Evolutionary conservation across 2,329 filamentous ascomycete genomes (phyloP).

Genomic region (Pseudopithomyces maydicus): DNA sequence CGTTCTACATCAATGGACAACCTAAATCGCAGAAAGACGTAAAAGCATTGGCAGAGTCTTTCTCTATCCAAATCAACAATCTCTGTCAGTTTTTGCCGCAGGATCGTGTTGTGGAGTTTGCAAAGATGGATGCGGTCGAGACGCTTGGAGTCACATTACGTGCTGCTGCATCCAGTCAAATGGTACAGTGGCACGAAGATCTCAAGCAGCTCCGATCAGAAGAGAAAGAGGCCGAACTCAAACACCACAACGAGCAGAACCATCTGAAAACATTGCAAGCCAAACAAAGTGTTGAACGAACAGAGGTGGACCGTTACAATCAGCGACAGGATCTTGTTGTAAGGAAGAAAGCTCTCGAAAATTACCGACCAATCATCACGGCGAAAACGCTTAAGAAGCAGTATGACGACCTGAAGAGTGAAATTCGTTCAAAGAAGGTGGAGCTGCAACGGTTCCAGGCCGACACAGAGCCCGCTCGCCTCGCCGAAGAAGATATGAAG

Average conservation of each 20-base stretch:
- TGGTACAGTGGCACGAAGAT: slow-evolving; percentile 76
- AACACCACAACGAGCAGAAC: slow-evolving; percentile 65
- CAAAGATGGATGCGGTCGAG: slow-evolving; percentile 78
- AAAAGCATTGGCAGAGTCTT: slow-evolving; percentile 67
- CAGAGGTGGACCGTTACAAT: slow-evolving; percentile 80
- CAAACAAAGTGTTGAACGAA: slow-evolving; percentile 75
- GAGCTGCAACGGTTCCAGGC: slow-evolving; percentile 66
- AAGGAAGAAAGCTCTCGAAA: slow-evolving; percentile 68
- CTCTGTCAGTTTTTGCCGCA: slow-evolving; percentile 96
- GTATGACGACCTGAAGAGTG: slow-evolving; percentile 59
- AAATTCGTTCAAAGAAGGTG: slow-evolving; percentile 58
- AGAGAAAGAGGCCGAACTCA: slow-evolving; percentile 67
- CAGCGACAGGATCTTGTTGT: slow-evolving; percentile 73
- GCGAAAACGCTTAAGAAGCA: slow-evolving; percentile 63
- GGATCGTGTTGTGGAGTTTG: slow-evolving; percentile 94
- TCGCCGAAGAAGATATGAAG: slow-evolving; percentile 72
- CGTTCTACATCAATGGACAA: slow-evolving; percentile 77
- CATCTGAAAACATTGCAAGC: slow-evolving; percentile 69
- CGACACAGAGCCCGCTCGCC: slow-evolving; percentile 69
- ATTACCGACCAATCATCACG: slow-evolving; percentile 67
- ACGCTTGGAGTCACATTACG: slow-evolving; percentile 84
- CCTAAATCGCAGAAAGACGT: slow-evolving; percentile 66
- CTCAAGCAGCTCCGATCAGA: slow-evolving; percentile 73
- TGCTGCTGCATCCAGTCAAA: slow-evolving; percentile 81
- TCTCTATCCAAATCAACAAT: slow-evolving; percentile 96